Evolutionary conservation across 805 yeast species (phyloP).

Genomic region (Kluyveromyces dobzhanskii): DNA sequence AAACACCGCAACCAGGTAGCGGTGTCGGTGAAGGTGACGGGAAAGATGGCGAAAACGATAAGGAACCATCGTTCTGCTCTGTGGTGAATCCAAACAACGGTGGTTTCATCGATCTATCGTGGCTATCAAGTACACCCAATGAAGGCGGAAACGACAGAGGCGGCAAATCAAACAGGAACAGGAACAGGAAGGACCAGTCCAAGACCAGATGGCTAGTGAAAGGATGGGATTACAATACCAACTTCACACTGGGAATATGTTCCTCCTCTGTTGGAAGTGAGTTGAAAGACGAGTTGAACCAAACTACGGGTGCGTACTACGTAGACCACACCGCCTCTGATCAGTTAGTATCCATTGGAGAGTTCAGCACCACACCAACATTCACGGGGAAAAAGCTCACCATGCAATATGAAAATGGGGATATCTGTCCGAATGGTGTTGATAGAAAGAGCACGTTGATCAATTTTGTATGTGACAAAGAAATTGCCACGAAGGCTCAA

Average conservation of each 20-base stretch:
- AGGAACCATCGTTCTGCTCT: conserved; percentile 23
- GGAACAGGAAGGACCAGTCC: conserved; percentile 7
- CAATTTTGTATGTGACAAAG: conserved; percentile 73
- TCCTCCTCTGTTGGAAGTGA: conserved; percentile 39
- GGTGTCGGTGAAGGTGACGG: background rate
- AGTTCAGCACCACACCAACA: conserved; percentile 48
- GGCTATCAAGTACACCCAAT: conserved; percentile 25
- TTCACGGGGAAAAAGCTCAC: conserved; percentile 67
- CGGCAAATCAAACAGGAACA: background rate
- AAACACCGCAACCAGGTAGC: background rate
- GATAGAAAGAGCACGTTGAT: conserved; percentile 56
- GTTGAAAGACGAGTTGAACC: conserved; percentile 19
- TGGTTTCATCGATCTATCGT: conserved; percentile 26
- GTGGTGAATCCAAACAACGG: conserved; percentile 26
- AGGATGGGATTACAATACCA: conserved; percentile 61
- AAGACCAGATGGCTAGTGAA: conserved; percentile 48
- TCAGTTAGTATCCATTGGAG: conserved; percentile 46
- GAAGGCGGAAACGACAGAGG: conserved; percentile 1
- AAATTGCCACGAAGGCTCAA: conserved; percentile 53
- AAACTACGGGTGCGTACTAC: conserved; percentile 47
- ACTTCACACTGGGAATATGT: conserved; percentile 71
- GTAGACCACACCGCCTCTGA: conserved; percentile 33
- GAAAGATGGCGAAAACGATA: conserved; percentile 4
- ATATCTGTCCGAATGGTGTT: conserved; percentile 47
- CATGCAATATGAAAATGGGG: conserved; percentile 63